Base-by-base conservation (phyloP, 1,284 basidiomycete genomes). In the Melampsora allii-populina region DNA sequence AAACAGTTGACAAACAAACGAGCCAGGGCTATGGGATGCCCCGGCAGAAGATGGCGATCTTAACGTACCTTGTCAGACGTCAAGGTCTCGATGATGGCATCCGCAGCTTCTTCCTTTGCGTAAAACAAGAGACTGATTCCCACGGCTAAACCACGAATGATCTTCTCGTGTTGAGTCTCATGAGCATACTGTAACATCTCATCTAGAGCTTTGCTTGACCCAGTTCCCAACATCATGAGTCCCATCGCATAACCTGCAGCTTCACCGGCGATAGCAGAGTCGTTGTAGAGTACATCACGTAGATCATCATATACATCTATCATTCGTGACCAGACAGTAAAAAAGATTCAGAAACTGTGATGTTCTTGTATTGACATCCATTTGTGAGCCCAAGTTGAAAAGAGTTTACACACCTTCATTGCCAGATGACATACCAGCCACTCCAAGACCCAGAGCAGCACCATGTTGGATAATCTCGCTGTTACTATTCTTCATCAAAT, bases 101-200 rank as follows among this genome's bases (percentile, higher is more conserved):
- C 88, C 7, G 94, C 94, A 78, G 91, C 87, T 80, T 95, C 92
- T 81, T 94, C 91, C 74, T 89, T 87, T 63, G 91, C 92, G 78
- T 95, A 97, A 83, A 87, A 91, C 76, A 95, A 86, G 81, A 97
- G 91, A 1, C 91, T 91, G 66, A 94, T 85, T 53, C 94, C 94
- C 78, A 98, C 86, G 14, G 92, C 91, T 76, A 97, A 85, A 79
- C 93, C 92, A 66, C 94, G 88, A 76, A 97, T 96, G 79, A 97
- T 97, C 84, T 97, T 98, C 84, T 98, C 94, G 81, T 97, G 94
- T 79, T 94, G 92, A 0, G 94, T 97, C 81, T 98, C 94, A 76
- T 89, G 87, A 27, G 94, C 92, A 80, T 97, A 98, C 60, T 89
- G 86, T 71, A 96, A 84, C 93, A 96, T 97, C 83, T 98, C 94